Conservation (phyloP, 768 basidiomycete genomes). For the Phylloporus arenicola region DNA sequence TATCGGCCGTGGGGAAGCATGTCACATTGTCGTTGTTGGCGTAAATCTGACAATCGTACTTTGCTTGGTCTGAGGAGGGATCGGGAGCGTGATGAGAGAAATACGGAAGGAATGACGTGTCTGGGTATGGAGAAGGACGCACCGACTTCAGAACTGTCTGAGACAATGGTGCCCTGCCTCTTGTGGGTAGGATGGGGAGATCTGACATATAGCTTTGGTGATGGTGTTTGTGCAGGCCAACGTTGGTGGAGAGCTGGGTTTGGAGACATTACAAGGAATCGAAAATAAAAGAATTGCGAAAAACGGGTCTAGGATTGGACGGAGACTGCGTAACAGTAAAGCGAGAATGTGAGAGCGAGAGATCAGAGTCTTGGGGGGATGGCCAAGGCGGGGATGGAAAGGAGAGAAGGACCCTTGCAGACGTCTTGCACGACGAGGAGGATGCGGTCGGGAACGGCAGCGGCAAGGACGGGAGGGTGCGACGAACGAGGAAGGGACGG, state of each 20-base stretch:
- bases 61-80: conserved; percentile 33
- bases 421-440: conserved; percentile 21
- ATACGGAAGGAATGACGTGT: conserved; percentile 5
- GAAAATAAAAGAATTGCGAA: conserved; percentile 12
- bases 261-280: conserved; percentile 33
- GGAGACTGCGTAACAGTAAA: conserved; percentile 21
- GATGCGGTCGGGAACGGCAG: conserved; percentile 18
- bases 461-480: conserved; percentile 21
- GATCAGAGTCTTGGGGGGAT: conserved; percentile 17
- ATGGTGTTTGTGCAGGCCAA: conserved; percentile 43
- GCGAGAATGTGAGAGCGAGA: conserved; percentile 14
- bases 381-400: conserved; percentile 28
- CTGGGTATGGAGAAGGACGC: conserved; percentile 13
- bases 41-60: conserved; percentile 43
- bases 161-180: conserved; percentile 25
- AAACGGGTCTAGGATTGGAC: conserved; percentile 18
- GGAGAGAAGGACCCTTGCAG: conserved; percentile 13
- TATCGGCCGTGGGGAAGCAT: conserved; percentile 62
- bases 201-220: conserved; percentile 20
- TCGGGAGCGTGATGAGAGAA: conserved; percentile 8
- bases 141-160: conserved; percentile 24
- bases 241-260: conserved; percentile 31
- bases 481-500: conserved; percentile 26
- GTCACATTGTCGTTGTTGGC: conserved; percentile 71
- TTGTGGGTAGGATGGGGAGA: conserved; percentile 8